Evolutionary conservation across 2,329 filamentous ascomycete species (phyloP), one percentile per base, ranked within the genome.

Genomic region (Alternaria ventricosa): DNA sequence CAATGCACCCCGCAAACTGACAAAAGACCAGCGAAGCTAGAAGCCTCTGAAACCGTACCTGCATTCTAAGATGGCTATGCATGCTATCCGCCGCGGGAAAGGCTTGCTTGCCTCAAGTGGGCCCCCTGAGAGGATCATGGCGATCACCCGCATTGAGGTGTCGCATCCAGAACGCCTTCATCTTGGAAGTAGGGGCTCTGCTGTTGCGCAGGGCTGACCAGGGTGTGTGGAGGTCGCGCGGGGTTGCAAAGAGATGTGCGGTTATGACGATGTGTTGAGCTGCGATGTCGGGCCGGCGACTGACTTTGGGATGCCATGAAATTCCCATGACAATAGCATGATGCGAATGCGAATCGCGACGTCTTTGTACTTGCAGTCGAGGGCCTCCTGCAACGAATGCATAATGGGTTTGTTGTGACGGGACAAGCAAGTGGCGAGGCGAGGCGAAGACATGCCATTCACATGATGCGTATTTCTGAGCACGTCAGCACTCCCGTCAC

Each of bases 1-100:
- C 49, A 53, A 53, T 36, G 49, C 49, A 41, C 30, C 49, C 49
- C 49, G 30, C 49, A 53, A 41, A 23, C 30, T 53, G 36, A 33
- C 30, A 22, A 30, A 11, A 53, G 36, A 22, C 23, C 13, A 15
- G 20, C 20, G 36, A n/a, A 41, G 28, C 30, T 41, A 53, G 49
- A 36, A n/a, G 49, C n/a, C 28, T 25, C n/a, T 53, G 49, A 53
- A 53, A 53, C 30, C 30, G 49, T 53, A 53, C 49, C 49, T 53
- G 20, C 28, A 36, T 53, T 6, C n/a, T 6, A 23, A 36, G 13
- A 11, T 53, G 49, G 23, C 13, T 25, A 25, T 53, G 49, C 49
- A 25, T 53, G 20, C 15, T 20, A 23, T 28, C 20, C 49, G 36
- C 30, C 23, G 28, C 49, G 30, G 49, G 49, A 36, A 53, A 6